Base-by-base conservation (phyloP, 345 rosid species). In the Geranium brycei region DNA sequence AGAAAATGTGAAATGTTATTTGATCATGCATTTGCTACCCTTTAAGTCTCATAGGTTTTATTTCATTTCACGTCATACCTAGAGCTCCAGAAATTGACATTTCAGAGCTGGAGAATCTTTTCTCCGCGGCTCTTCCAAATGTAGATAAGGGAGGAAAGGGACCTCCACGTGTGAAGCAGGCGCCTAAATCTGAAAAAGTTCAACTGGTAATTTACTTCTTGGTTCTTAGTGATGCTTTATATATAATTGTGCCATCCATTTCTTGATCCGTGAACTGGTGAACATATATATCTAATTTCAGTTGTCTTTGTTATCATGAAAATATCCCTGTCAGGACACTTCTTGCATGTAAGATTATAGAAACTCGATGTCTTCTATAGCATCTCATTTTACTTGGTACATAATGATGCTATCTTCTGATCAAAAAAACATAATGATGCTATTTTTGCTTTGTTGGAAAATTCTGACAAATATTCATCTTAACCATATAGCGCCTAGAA, bases 81-180 rank as follows among this genome's bases (percentile, higher is more conserved):
- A 91, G 98, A 84, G 91, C 95, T 82, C 96, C 91, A 5, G 96
- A 88, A 71, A 92, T 92, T 78, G 98, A 92, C 81, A 85, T 89
- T 81, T 83, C 85, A 63, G 98, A 92, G 75, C 92, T 92, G 65
- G 96, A 92, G 74, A 85, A 31, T 84, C 95, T 92, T 63, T 92
- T 92, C 78, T 80, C 95, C 28, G 91, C 91, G 19, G 73, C 92
- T 32, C 81, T 75, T 67, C 84, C 91, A 51, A 78, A 60, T 72
- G 51, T 80, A 72, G 89, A 83, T 63, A 71, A 63, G 28, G 77
- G 79, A 31, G 75, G 73, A 31, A 89, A 84, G 64, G 67, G 82
- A 51, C 71, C 76, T 57, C 65, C 16, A 4, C 77, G 62, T 59
- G 68, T 80, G 55, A 70, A 82, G 62, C 80, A 71, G 66, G 90